Conservation (phyloP, 768 basidiomycete species). For the Trametes cingulata region DNA sequence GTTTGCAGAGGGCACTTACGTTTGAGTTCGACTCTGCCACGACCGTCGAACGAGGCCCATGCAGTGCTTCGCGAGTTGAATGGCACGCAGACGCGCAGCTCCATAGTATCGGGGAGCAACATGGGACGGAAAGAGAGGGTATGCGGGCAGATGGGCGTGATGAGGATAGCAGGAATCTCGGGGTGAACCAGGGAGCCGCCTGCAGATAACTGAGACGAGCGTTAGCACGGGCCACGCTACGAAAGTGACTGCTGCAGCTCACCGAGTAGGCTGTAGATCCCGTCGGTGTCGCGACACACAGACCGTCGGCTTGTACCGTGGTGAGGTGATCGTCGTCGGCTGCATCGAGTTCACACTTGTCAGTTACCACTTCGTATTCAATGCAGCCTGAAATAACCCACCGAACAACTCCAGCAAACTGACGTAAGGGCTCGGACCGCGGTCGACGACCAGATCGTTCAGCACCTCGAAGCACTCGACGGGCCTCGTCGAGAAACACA, state of each 20-base stretch:
- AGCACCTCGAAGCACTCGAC: conserved; percentile 95
- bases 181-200: conserved; percentile 98
- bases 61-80: conserved; percentile 98
- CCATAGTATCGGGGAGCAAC: conserved; percentile 98
- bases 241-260: conserved; percentile 31
- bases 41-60: conserved; percentile 98
- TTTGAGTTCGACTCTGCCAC: conserved; percentile 92
- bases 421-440: conserved; percentile 97
- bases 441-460: conserved; percentile 97
- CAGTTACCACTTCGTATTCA: background rate
- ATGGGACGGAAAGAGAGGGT: conserved; percentile 98
- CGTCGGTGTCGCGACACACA: conserved; percentile 93
- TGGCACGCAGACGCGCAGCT: conserved; percentile 96
- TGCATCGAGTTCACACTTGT: conserved; percentile 33
- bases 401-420: conserved; percentile 95
- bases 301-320: conserved; percentile 96
- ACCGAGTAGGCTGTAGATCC: conserved; percentile 99
- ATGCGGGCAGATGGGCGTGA: conserved; percentile 98
- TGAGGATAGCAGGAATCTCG: conserved; percentile 93
- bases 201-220: conserved; percentile 70
- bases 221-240: conserved; percentile 14
- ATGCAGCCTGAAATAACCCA: conserved; percentile 33
- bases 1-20: conserved; percentile 54
- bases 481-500: conserved; percentile 94
- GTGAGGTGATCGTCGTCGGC: conserved; percentile 99